Evolutionary conservation across 441 rosid species (phyloP), one percentile per base, ranked within the genome.

Genomic region (Populus hybrid): DNA sequence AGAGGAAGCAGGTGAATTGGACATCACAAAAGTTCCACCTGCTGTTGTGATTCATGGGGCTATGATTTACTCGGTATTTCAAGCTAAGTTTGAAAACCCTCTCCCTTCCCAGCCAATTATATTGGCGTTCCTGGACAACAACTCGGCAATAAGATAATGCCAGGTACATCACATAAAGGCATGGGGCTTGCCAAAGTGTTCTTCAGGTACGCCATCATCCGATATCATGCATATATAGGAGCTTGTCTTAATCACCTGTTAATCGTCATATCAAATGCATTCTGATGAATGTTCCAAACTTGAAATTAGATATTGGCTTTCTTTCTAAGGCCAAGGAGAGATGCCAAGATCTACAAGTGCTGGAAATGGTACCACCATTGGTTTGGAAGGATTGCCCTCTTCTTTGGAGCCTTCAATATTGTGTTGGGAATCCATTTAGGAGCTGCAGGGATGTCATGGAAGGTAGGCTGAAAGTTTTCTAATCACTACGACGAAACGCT

Each of bases 341-440:
- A 91, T 72, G 82, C 95, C 16, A 92, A 95, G 88, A 83, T 87
- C 67, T 86, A 97, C 30, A 80, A 71, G 81, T 90, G 87, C 81
- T 92, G 98, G 98, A 93, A 91, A 79, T 92, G 93, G 97, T 93
- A 93, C 82, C 99, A 95, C 75, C 83, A 81, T 71, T 92, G 97
- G 97, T 81, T 85, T 40, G 99, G 99, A 42, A 91, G 94, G 85
- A 78, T 90, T 73, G 89, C 94, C 34, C 89, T 91, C 36, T 90
- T 94, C 81, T 92, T 95, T 77, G 98, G 89, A 78, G 88, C 95
- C 70, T 59, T 90, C 69, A 95, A 95, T 79, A 82, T 91, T 69
- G 80, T 88, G 77, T 75, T 88, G 85, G 98, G 97, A 50, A 90
- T 90, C 26, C 82, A 90, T 74, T 83, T 83, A 30, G 97, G 90